Conservation (phyloP, 75 land plant genomes). For the Sequoiadendron giganteum region DNA sequence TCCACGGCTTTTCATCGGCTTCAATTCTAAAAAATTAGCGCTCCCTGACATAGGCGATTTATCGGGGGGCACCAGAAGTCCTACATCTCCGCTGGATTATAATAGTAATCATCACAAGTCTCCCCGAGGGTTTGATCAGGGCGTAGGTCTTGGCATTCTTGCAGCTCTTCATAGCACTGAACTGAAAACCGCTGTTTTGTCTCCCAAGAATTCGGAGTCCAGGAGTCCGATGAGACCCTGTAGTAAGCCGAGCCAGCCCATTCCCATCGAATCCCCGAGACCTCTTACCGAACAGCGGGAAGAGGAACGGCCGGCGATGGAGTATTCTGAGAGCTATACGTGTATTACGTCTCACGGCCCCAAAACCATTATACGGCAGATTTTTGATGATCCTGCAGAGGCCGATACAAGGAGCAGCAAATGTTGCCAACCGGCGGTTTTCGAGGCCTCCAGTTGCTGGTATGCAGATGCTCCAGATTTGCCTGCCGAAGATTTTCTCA, state of each 20-base stretch:
- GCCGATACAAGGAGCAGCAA: background rate
- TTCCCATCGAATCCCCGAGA: background rate
- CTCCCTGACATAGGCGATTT: background rate
- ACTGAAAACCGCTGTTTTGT: background rate
- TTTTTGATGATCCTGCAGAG: background rate
- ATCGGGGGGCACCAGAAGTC: background rate
- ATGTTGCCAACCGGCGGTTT: background rate
- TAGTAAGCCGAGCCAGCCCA: constrained; percentile 6
- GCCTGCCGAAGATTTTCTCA: constrained; percentile 1
- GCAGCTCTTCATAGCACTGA: constrained; percentile 4
- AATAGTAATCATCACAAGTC: background rate
- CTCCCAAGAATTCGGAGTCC: background rate
- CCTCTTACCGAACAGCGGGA: background rate
- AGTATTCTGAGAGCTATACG: constrained; percentile 10
- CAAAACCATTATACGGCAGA: background rate
- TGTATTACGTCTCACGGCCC: constrained; percentile 5
- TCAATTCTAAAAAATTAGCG: background rate
- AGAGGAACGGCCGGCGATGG: background rate
- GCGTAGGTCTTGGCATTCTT: background rate
- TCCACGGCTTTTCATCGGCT: background rate
- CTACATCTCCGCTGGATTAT: background rate
- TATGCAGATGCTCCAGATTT: background rate
- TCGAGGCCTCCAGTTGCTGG: background rate
- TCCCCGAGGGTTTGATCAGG: constrained; percentile 2
- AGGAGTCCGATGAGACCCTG: background rate